Conservation (phyloP, 768 basidiomycete species). For the Boletus tylopilopsis region DNA sequence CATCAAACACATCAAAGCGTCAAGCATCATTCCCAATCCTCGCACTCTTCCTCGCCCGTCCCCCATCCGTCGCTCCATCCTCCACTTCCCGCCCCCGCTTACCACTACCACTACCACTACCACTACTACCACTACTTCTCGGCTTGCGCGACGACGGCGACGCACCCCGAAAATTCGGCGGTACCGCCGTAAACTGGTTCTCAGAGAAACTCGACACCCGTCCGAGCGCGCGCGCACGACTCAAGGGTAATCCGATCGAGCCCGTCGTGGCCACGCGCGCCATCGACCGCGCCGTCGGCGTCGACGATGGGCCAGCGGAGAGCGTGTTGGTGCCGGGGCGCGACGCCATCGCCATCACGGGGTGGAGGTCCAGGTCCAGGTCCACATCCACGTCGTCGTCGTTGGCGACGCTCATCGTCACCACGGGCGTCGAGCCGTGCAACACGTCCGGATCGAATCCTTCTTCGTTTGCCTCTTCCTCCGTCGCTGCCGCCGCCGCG, state of each 20-base stretch:
- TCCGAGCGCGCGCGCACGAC: conserved; percentile 16
- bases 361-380: no score
- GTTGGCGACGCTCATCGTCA: neutral
- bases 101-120: no score
- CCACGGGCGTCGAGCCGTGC: neutral
- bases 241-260: neutral
- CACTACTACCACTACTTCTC: no score
- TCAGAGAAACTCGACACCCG: conserved; percentile 31
- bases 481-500: neutral
- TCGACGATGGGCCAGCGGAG: no score
- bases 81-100: conserved; percentile 23
- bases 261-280: conserved; percentile 26
- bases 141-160: conserved; percentile 31
- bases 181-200: conserved; percentile 48
- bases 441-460: conserved; percentile 15
- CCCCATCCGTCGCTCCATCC: no score
- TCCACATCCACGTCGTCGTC: conserved; percentile 17
- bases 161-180: conserved; percentile 30
- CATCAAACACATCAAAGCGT: no score
- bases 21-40: no score
- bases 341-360: no score
- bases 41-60: no score
- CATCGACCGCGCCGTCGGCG: no score
- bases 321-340: no score
- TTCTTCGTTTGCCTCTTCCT: conserved; percentile 4